Evolutionary conservation across 2,329 filamentous ascomycete species (phyloP), one percentile per base, ranked within the genome.

Genomic region (Colletotrichum magnum): DNA sequence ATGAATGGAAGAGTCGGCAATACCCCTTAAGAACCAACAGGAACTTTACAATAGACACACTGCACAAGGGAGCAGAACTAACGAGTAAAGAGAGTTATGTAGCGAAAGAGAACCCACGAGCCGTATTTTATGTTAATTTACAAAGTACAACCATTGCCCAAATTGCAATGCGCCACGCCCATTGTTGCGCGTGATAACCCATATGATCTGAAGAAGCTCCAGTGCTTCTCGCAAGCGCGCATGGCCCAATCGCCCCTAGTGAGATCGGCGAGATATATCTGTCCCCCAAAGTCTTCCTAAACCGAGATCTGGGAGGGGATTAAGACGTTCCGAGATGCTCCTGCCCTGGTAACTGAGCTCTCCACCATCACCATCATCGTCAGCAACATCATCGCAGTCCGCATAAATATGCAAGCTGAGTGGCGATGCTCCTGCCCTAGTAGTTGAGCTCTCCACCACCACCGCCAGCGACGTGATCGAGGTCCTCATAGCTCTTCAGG

Each of bases 401-500:
- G 99, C 97, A 78, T 99, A 99, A 79, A 94, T 98, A 87, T 97
- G 97, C 73, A 99, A 83, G 70, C 93, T 97, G 66, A 24, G 21
- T 24, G 21, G 21, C 21, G 62, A 47, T 32, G 45, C 56, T 28
- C 28, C 54, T 67, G 45, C 21, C 51, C 78, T 87, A 98, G 78
- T 98, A 98, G 81, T 98, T 97, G 76, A 98, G 84, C 82, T 98
- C 95, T 32, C 93, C 93, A 48, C 92, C 90, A 48, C 92, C 93
- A 43, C 88, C 86, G 15, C 91, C 89, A 45, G 90, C 90, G 67
- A 92, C 92, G 53, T 97, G 95, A 82, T 99, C 96, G 26, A 99
- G 85, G 78, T 99, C 96, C 80, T 99, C 97, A 78, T 99, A 99
- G 79, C 94, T 98, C 87, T 97, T 97, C 73, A 99, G 83, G 70